A percentile compares a stretch with the other conserved stretches of the same genome.
Evolutionary conservation across 345 rosid genomes (phyloP).

Genomic region (Camelina laxa): DNA sequence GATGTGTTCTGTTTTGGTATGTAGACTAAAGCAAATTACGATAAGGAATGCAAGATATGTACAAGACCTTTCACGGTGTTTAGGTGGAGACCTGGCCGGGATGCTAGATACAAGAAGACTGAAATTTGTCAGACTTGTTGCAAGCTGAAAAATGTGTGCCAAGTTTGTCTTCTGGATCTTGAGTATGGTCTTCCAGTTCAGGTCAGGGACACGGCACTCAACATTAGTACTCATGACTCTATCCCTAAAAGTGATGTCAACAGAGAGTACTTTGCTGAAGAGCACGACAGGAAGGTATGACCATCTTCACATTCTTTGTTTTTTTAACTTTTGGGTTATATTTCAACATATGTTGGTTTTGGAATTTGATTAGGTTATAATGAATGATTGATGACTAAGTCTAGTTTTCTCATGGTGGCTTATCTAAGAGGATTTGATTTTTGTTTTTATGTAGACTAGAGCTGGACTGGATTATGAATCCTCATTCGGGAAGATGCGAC

Average conservation of each 20-base stretch:
- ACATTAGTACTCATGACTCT: slow-evolving; percentile 75
- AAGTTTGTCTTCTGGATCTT: slow-evolving; percentile 95
- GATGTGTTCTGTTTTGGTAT: slow-evolving; percentile 22
- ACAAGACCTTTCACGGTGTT: slow-evolving; percentile 93
- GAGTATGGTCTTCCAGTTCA: slow-evolving; percentile 97
- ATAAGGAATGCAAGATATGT: slow-evolving; percentile 98
- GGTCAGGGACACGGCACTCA: slow-evolving; percentile 86
- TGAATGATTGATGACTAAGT: not conserved
- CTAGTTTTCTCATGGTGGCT: slow-evolving; percentile 16
- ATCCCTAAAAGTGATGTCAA: slow-evolving; percentile 96
- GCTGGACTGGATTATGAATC: slow-evolving; percentile 98
- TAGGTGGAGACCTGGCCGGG: slow-evolving; percentile 95
- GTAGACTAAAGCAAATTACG: slow-evolving; percentile 85
- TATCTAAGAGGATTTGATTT: slow-evolving; percentile 1
- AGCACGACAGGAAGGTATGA: slow-evolving; percentile 86
- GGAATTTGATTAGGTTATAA: not conserved
- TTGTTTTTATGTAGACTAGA: slow-evolving; percentile 65
- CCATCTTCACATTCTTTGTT: not conserved
- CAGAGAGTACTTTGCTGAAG: slow-evolving; percentile 91
- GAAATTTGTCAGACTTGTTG: slow-evolving; percentile 97
- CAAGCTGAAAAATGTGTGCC: slow-evolving; percentile 94
- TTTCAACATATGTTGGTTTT: not conserved
- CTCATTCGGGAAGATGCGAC: slow-evolving; percentile 81
- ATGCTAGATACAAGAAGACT: slow-evolving; percentile 85
- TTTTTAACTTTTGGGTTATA: not conserved